A percentile compares a stretch with the other conserved stretches of the same genome.
These are phyloP conservation scores for Carallia brachiata DNA, from an alignment of 345 rosid species.

Conservation along the genomic window DNA sequence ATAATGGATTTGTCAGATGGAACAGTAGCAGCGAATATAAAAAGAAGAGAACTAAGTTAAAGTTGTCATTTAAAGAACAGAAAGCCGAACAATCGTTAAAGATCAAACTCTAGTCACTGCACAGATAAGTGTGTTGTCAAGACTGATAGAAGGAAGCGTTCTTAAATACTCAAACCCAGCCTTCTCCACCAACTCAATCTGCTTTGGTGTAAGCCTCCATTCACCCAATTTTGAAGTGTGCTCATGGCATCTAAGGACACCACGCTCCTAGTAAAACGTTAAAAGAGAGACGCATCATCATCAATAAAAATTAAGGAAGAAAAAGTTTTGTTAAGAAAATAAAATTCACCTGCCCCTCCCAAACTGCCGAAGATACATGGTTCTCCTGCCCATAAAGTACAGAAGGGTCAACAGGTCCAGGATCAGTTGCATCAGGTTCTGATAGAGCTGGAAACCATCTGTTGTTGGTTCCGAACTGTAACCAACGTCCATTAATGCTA, in stretches of 20 bases:
- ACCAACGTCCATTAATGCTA: slow-evolving; percentile 16
- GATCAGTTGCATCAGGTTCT: slow-evolving; percentile 39
- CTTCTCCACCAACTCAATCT: slow-evolving; percentile 75
- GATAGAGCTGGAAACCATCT: slow-evolving; percentile 34
- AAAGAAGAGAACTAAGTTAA: too few species aligned
- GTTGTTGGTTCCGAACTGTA: slow-evolving; percentile 27
- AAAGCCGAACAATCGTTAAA: too few species aligned
- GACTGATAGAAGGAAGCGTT: slow-evolving; percentile 85
- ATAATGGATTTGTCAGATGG: too few species aligned
- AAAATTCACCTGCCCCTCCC: slow-evolving; percentile 33
- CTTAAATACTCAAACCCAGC: slow-evolving; percentile 89
- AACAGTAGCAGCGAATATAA: too few species aligned
- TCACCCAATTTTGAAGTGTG: slow-evolving; percentile 91
- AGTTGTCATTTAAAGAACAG: too few species aligned
- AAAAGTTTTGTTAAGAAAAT: neutral
- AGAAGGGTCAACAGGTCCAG: slow-evolving; percentile 57
- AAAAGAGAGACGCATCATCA: neutral
- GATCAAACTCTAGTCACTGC: slow-evolving; percentile 22
- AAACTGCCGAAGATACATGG: slow-evolving; percentile 31
- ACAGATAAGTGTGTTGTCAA: slow-evolving; percentile 88
- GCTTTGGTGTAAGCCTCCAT: slow-evolving; percentile 72
- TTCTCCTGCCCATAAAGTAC: slow-evolving; percentile 34
- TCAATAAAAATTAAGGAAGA: neutral
- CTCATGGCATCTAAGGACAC: slow-evolving; percentile 96
- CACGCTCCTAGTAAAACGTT: slow-evolving; percentile 61